Conservation (phyloP, 2,329 filamentous ascomycete genomes). For the Aspergillus sp. region DNA sequence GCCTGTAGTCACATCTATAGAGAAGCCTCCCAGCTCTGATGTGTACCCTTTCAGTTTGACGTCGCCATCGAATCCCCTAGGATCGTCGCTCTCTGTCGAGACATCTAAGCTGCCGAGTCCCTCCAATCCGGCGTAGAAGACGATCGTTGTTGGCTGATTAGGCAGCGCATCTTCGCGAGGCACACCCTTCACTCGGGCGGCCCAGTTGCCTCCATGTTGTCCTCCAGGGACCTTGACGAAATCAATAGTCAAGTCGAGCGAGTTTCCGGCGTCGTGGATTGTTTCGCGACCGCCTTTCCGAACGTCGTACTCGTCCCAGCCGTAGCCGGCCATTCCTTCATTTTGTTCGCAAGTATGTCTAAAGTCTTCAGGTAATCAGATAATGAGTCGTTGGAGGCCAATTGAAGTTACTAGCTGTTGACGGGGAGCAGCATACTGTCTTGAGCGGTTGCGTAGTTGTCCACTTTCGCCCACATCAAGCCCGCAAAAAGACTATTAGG, state of each 20-base stretch:
- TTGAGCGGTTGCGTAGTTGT: conserved; percentile 74
- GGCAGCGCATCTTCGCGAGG: conserved; percentile 67
- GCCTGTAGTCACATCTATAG: conserved; percentile 73
- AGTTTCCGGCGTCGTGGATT: conserved; percentile 86
- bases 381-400: neutral
- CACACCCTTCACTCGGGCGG: conserved; percentile 78
- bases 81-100: conserved; percentile 50
- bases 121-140: conserved; percentile 83
- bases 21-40: conserved; percentile 73
- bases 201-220: conserved; percentile 86
- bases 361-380: conserved; percentile 61
- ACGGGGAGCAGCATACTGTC: conserved; percentile 60
- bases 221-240: conserved; percentile 93
- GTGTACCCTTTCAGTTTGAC: conserved; percentile 72
- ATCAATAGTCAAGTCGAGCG: conserved; percentile 84
- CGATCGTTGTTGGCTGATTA: conserved; percentile 70
- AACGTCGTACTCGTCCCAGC: conserved; percentile 96
- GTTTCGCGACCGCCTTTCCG: conserved; percentile 83
- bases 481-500: conserved; percentile 79
- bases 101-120: conserved; percentile 68
- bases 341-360: conserved; percentile 95
- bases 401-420: neutral
- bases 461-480: conserved; percentile 84
- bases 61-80: conserved; percentile 57
- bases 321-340: conserved; percentile 90